A percentile compares a stretch with the other conserved stretches of the same genome.
These are phyloP conservation scores for Exophiala sp. DNA, from an alignment of 2,329 filamentous ascomycete species.

Conservation along the genomic window DNA sequence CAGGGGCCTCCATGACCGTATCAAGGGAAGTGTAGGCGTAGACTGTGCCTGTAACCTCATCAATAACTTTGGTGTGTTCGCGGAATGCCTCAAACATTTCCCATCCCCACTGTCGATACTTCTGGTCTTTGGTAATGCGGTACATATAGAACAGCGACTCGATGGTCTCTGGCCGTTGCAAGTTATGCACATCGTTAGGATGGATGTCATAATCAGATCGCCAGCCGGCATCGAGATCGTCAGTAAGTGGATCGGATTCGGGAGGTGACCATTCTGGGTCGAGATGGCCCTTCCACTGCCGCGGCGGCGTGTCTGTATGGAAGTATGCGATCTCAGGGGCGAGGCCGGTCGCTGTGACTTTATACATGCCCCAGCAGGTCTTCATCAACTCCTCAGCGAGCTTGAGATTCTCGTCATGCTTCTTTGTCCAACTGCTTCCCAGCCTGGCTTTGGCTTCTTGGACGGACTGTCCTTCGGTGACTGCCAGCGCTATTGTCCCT, in stretches of 20 bases:
- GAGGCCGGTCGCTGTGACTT: slow-evolving; percentile 80
- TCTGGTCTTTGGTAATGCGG: slow-evolving; percentile 84
- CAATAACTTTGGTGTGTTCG: slow-evolving; percentile 72
- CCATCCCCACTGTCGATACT: slow-evolving; percentile 96
- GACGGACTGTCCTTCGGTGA: slow-evolving; percentile 71
- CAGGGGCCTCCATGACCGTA: slow-evolving; percentile 23
- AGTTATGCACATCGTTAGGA: slow-evolving; percentile 77
- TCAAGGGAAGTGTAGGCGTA: slow-evolving; percentile 27
- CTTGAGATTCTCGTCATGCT: slow-evolving; percentile 79
- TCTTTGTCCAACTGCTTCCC: slow-evolving; percentile 57
- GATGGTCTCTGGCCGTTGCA: slow-evolving; percentile 94
- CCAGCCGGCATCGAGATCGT: slow-evolving; percentile 57
- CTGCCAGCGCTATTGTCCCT: slow-evolving; percentile 84
- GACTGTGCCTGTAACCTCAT: slow-evolving; percentile 45
- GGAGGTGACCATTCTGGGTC: slow-evolving; percentile 47
- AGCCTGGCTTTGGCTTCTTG: slow-evolving; percentile 58
- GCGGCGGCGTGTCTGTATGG: slow-evolving; percentile 63
- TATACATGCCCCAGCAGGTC: slow-evolving; percentile 98
- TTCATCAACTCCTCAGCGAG: slow-evolving; percentile 88
- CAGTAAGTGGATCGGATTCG: slow-evolving; percentile 39
- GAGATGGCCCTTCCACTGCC: slow-evolving; percentile 30
- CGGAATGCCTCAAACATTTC: slow-evolving; percentile 94
- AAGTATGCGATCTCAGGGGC: slow-evolving; percentile 94
- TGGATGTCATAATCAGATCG: slow-evolving; percentile 74
- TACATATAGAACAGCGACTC: slow-evolving; percentile 98